Base-by-base conservation (phyloP, 208 protist genomes). In the Trypanosoma mega region DNA sequence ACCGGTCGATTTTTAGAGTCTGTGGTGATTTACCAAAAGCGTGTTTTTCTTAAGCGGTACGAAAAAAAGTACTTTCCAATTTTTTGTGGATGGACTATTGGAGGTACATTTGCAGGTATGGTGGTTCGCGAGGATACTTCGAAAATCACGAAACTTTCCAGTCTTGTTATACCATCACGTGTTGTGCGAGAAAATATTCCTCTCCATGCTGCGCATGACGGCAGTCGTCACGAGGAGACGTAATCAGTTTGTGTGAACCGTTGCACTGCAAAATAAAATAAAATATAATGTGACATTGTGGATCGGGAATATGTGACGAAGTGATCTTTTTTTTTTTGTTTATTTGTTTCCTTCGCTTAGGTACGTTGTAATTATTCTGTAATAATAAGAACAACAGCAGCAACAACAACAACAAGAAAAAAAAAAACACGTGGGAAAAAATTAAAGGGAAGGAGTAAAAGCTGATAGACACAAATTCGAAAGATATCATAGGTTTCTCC, bases 51-150 rank as follows among this genome's bases (percentile, higher is more conserved):
- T 11, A 84, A 84, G 51, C 78, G 77, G 52, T 92, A 90, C 45
- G 78, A 87, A 20, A 41, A 74, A 6, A 81, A 82, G 64, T 92
- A 82, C 70, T 83, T 85, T 48, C 85, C 80, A 26, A 92, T 90
- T 30, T 90, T 94, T 63, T 87, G 84, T 39, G 82, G 62, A 4
- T 94, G 87, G 85, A 78, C 84, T 63, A 56, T 89, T 18, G 78
- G 78, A 12, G 80, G 85, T 11, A 68, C 85, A 55, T 90, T 90
- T 41, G 71, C 61, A 23, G 84, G 84, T 36, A 50, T 94, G 33
- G 80, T 87, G 1, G 78, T 92, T 23, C 84, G 84, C 23, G 82
- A 90, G 66, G 84, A 92, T 62, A 86, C 71, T 24, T 90, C 76
- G 6, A 87, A 87, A 50, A 89, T 90, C 36, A 90, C 87, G 12